phyloP scores from a whole-genome alignment of 2,329 filamentous ascomycete genomes.

The Aspergillus pseudonomiae region DNA sequence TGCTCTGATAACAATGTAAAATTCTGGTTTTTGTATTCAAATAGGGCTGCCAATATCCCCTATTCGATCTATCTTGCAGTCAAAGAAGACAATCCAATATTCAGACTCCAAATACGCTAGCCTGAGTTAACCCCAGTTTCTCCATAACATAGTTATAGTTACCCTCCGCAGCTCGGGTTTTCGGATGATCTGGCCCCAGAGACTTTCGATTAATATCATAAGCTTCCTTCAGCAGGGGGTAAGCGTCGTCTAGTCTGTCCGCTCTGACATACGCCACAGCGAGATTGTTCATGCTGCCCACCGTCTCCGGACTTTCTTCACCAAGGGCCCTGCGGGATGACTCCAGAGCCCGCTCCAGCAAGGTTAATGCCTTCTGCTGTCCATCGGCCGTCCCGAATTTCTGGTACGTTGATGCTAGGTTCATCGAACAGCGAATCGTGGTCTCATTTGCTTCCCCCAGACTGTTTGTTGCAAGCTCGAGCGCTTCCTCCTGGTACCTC shows the following conservation, averaged over 20 bases:
- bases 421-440: background rate
- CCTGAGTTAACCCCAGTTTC: background rate
- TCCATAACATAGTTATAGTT: background rate
- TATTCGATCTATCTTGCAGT: background rate
- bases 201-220: background rate
- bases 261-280: background rate
- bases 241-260: background rate
- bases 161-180: background rate
- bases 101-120: background rate
- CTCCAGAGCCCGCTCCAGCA: background rate
- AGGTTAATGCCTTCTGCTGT: background rate
- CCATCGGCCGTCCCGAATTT: background rate
- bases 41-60: no score
- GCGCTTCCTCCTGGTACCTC: background rate
- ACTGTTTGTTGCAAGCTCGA: background rate
- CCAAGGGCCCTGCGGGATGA: background rate
- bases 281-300: background rate
- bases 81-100: background rate
- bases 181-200: background rate
- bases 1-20: background rate
- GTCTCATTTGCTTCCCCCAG: background rate
- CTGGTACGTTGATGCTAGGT: background rate
- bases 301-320: background rate
- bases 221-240: background rate
- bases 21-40: accelerated